Evolutionary conservation across 2,329 filamentous ascomycete genomes (phyloP).

Genomic region (Aureobasidium lini): DNA sequence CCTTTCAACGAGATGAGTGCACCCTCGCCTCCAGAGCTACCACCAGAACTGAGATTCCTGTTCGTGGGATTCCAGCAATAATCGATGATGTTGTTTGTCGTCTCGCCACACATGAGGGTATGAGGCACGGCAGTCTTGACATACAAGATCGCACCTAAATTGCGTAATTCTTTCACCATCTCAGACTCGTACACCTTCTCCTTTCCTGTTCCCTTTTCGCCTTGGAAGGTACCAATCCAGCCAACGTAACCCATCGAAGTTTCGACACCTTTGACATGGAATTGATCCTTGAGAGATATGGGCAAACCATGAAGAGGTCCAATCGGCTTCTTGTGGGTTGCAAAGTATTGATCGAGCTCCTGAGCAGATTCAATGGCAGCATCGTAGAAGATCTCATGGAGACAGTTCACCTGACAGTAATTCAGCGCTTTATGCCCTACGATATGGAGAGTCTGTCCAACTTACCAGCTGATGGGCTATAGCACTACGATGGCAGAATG

Average conservation of each 20-base stretch:
- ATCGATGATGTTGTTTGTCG: conserved; percentile 54
- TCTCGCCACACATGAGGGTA: conserved; percentile 52
- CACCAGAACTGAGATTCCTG: conserved; percentile 46
- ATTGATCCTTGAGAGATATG: conserved; percentile 43
- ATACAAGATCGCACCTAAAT: conserved; percentile 48
- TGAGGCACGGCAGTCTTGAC: conserved; percentile 52
- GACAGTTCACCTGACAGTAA: conserved; percentile 23
- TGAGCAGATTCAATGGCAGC: conserved; percentile 36
- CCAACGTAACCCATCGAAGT: conserved; percentile 54
- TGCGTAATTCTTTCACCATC: conserved; percentile 48
- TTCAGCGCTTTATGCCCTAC: background rate
- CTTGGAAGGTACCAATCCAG: conserved; percentile 57
- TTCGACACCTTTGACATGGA: conserved; percentile 41
- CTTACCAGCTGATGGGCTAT: conserved; percentile 43
- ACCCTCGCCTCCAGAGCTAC: conserved; percentile 54
- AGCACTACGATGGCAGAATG: conserved; percentile 50
- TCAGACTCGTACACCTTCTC: conserved; percentile 50
- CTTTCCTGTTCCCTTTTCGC: conserved; percentile 42
- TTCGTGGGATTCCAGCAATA: conserved; percentile 53
- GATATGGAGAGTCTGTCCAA: background rate
- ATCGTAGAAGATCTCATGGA: conserved; percentile 45
- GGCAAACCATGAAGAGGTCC: conserved; percentile 43
- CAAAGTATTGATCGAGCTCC: conserved; percentile 34
- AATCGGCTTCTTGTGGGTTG: conserved; percentile 30
- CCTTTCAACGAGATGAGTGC: conserved; percentile 49